Evolutionary conservation across 2,329 filamentous ascomycete species (phyloP), one percentile per base, ranked within the genome.

Genomic region (Aspergillus sp.): DNA sequence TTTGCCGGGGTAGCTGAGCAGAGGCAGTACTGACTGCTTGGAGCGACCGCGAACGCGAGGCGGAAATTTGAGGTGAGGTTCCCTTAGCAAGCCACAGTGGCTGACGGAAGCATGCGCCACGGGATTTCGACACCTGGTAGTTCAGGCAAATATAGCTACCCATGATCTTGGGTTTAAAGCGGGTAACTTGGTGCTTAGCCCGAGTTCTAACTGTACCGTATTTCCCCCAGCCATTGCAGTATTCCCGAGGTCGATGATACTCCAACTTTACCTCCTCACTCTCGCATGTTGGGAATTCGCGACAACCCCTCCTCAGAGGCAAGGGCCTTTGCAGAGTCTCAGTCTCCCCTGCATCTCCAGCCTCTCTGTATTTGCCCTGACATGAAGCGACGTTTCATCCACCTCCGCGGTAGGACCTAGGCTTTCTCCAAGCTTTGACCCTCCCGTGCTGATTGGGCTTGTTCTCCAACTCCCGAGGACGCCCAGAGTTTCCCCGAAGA

Each of bases 11-110:
- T 37, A 41, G 35, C 31, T 45, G 50, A 61, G 52, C 47, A 54
- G 46, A 43, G 48, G 35, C 23, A 48, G 50, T 43, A 48, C 21
- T 43, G 27, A 8, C 27, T 35, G 40, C 12, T 35, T 51, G 58
- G 52, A 66, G 62, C 63, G 66, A 64, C 63, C 64, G 62, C 58
- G 52, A 66, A 73, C 71, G 70, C 69, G 70, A 73, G 70, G 70
- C 70, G 71, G 71, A 72, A 69, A 67, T 70, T 73, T 37, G 35
- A 37, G 35, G 45, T 72, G 69, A 69, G 64, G 66, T 67, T 68
- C 53, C 23, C 43, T 43, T 43, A 17, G 33, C 40, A 44, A 55
- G 55, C 58, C 55, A 58, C 57, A 50, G 56, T 57, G 56, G 59
- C 41, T 57, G 51, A 41, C 56, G 6, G 9, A 14, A 56, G 49